These are phyloP conservation scores for Fraxinus excelsior DNA, from an alignment of 257 asterid species.

Conservation along the genomic window DNA sequence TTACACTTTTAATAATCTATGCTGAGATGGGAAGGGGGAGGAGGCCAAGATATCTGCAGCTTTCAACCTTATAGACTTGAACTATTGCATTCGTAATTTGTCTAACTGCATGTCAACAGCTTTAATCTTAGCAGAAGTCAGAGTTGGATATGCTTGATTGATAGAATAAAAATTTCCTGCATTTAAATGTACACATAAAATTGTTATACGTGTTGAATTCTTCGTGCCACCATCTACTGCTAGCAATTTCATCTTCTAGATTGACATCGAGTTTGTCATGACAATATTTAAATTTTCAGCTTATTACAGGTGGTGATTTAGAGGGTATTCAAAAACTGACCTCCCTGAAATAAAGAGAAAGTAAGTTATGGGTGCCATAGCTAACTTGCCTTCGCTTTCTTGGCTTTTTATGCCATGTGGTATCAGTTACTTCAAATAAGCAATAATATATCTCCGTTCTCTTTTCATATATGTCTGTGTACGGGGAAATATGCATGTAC, in stretches of 20 bases:
- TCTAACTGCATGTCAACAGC: not conserved
- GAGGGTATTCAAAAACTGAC: constrained; percentile 72
- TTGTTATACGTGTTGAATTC: not conserved
- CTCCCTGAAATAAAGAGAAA: constrained; percentile 93
- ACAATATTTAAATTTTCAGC: constrained; percentile 10
- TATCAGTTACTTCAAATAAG: not conserved
- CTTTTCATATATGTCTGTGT: too few species aligned
- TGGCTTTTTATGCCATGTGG: constrained; percentile 1
- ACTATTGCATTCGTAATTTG: not conserved
- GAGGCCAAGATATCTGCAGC: not conserved
- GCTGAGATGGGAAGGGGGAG: not conserved
- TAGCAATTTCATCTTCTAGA: constrained; percentile 18
- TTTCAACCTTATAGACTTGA: not conserved
- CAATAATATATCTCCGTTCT: too few species aligned
- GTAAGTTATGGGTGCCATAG: constrained; percentile 39
- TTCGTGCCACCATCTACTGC: constrained; percentile 19
- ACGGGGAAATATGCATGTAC: too few species aligned
- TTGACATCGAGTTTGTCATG: constrained; percentile 3
- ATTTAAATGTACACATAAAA: not conserved
- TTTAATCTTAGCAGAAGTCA: constrained; percentile 1
- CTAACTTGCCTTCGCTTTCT: constrained; percentile 16
- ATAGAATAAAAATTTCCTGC: not conserved
- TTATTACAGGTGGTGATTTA: constrained; percentile 77
- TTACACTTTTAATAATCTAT: too few species aligned
- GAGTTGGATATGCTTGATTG: not conserved